Conservation (phyloP, 805 yeast species). For the Danielia oregonensis region DNA sequence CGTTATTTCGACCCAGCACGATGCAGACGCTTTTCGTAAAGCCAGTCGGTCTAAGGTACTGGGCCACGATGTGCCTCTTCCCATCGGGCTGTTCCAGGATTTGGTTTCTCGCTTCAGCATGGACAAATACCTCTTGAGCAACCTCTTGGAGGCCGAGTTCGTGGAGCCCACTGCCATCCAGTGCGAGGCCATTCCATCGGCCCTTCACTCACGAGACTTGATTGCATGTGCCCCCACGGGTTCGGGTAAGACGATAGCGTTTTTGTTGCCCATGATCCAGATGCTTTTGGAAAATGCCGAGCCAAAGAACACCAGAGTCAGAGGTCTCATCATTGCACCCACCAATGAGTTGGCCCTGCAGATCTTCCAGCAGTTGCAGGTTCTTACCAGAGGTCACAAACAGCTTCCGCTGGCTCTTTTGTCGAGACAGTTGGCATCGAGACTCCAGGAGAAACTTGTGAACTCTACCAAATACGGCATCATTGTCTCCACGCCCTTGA, state of each 20-base stretch:
- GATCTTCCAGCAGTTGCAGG: conserved; percentile 65
- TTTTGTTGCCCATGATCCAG: conserved; percentile 77
- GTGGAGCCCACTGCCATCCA: conserved; percentile 91
- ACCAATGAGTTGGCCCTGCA: conserved; percentile 92
- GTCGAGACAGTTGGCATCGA: conserved; percentile 67
- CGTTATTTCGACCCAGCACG: conserved; percentile 49
- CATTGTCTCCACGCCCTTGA: conserved; percentile 80
- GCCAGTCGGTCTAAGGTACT: conserved; percentile 63
- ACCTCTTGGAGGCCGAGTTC: conserved; percentile 67
- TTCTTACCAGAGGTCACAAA: conserved; percentile 49
- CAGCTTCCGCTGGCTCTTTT: conserved; percentile 60
- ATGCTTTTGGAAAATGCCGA: conserved; percentile 24
- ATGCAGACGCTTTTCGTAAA: conserved; percentile 61
- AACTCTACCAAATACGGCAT: conserved; percentile 68
- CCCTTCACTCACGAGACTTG: conserved; percentile 68
- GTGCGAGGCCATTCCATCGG: conserved; percentile 79
- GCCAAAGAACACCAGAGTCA: conserved; percentile 46
- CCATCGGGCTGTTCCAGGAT: conserved; percentile 87
- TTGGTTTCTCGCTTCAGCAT: conserved; percentile 64
- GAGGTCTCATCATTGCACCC: conserved; percentile 84
- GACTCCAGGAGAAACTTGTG: conserved; percentile 59
- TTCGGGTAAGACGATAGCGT: conserved; percentile 94
- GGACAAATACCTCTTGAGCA: conserved; percentile 53
- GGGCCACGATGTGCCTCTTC: conserved; percentile 86
- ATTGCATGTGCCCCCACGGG: conserved; percentile 98